A percentile compares a stretch with the other conserved stretches of the same genome.
Evolutionary conservation across 2,329 filamentous ascomycete genomes (phyloP).

Genomic region (Chalaropsis ovoidea): DNA sequence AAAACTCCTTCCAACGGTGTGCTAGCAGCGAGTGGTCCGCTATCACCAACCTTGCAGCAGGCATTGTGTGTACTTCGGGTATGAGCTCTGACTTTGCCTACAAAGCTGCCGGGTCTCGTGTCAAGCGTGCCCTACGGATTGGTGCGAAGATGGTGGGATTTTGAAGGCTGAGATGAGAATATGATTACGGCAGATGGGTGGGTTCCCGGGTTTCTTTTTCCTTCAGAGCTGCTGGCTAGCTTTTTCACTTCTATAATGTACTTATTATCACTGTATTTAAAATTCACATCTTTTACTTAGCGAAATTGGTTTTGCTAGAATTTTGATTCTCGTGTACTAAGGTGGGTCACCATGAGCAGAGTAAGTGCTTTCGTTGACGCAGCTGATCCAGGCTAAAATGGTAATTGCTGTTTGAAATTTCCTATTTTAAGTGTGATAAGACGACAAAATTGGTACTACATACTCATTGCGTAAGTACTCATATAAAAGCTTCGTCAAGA

Average conservation of each 20-base stretch:
- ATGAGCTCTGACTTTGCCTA: conserved; percentile 29
- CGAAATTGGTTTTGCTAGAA: background rate
- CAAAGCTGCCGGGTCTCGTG: conserved; percentile 19
- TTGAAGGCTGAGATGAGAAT: conserved; percentile 19
- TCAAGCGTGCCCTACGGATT: conserved; percentile 26
- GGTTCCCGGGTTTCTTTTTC: no score
- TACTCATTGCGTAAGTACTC: no score
- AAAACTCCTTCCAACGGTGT: conserved; percentile 45
- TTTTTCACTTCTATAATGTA: background rate
- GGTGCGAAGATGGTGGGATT: conserved; percentile 26
- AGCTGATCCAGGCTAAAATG: background rate
- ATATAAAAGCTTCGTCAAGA: no score
- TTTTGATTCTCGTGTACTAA: background rate
- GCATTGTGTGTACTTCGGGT: conserved; percentile 39
- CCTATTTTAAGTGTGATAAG: no score
- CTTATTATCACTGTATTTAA: conserved; percentile 5
- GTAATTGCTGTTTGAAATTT: background rate
- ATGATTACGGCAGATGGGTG: background rate
- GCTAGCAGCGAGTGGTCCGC: conserved; percentile 44
- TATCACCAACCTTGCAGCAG: conserved; percentile 36
- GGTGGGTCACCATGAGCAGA: background rate
- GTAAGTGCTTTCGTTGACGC: no score
- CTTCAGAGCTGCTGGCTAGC: background rate
- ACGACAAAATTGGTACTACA: no score
- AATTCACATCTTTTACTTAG: background rate